Evolutionary conservation across 2,329 filamentous ascomycete genomes (phyloP).

Genomic region (Sphaerulina vaccinii): DNA sequence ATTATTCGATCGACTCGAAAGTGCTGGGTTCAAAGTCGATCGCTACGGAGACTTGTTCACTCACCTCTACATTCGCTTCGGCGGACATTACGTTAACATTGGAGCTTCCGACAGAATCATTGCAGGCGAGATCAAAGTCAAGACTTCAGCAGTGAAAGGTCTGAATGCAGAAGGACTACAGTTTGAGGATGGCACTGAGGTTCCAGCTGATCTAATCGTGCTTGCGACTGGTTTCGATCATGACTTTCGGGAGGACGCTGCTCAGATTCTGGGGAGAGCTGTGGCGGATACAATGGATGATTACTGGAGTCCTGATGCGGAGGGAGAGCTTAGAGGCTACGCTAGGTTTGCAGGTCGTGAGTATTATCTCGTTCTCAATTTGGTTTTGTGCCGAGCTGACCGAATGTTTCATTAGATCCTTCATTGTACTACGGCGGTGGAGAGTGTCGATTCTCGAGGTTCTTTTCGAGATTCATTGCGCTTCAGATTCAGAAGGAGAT

Average conservation of each 20-base stretch:
- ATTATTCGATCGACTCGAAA: conserved; percentile 43
- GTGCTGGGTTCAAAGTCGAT: conserved; percentile 46
- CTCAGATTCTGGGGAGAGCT: conserved; percentile 43
- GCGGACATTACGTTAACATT: conserved; percentile 52
- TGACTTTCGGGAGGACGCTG: conserved; percentile 44
- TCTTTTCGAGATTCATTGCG: conserved; percentile 46
- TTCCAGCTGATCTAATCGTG: conserved; percentile 49
- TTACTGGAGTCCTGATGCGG: conserved; percentile 47
- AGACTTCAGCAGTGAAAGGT: conserved; percentile 39
- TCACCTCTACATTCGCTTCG: conserved; percentile 45
- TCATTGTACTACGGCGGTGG: conserved; percentile 49
- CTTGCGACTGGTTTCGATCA: conserved; percentile 49
- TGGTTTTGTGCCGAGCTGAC: conserved; percentile 13
- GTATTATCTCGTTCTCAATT: conserved; percentile 20
- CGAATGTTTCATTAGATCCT: conserved; percentile 31
- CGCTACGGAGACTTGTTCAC: conserved; percentile 39
- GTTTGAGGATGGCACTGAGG: conserved; percentile 45
- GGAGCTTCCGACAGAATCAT: conserved; percentile 45
- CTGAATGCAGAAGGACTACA: conserved; percentile 43
- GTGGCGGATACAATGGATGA: conserved; percentile 44
- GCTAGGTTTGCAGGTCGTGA: conserved; percentile 42
- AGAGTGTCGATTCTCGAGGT: conserved; percentile 48
- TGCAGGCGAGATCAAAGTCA: conserved; percentile 48
- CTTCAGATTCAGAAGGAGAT: conserved; percentile 44
- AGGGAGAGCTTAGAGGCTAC: conserved; percentile 49